These are phyloP conservation scores for Erysimum pusillum DNA, from an alignment of 441 rosid genomes.

Conservation along the genomic window DNA sequence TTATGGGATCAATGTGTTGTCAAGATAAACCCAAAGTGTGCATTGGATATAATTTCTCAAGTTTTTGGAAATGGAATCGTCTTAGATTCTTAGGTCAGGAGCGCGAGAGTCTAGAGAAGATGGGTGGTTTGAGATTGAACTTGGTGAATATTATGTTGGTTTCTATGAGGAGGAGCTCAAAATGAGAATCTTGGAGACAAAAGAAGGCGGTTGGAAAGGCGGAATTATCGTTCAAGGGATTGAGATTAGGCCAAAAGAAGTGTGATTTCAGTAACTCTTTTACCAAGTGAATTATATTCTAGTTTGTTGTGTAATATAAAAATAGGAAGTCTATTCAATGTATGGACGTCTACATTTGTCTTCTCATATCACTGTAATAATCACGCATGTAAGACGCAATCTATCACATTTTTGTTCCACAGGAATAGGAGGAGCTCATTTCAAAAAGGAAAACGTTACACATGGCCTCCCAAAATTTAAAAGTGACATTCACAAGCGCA, in stretches of 20 bases:
- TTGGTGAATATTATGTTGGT: constrained; percentile 56
- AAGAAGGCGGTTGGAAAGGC: constrained; percentile 61
- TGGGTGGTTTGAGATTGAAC: constrained; percentile 64
- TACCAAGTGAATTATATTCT: background rate
- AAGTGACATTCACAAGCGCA: too few species aligned
- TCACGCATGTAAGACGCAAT: background rate
- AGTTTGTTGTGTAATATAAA: background rate
- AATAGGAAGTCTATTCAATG: background rate
- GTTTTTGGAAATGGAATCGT: too few species aligned
- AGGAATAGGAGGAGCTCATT: too few species aligned
- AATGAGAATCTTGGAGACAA: constrained; percentile 55
- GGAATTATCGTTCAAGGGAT: constrained; percentile 64
- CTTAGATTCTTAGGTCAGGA: background rate
- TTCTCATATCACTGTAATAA: background rate
- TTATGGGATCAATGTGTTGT: too few species aligned
- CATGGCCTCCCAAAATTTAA: too few species aligned
- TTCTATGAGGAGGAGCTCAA: constrained; percentile 46
- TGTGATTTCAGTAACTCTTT: background rate
- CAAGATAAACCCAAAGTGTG: too few species aligned
- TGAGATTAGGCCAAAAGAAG: constrained; percentile 57
- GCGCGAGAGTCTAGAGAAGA: constrained; percentile 45
- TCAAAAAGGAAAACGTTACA: too few species aligned
- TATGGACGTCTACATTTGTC: background rate
- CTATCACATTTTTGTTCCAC: too few species aligned
- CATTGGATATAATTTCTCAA: too few species aligned